phyloP scores from a whole-genome alignment of 2,329 filamentous ascomycete genomes.

The Ascocoryne sarcoides region DNA sequence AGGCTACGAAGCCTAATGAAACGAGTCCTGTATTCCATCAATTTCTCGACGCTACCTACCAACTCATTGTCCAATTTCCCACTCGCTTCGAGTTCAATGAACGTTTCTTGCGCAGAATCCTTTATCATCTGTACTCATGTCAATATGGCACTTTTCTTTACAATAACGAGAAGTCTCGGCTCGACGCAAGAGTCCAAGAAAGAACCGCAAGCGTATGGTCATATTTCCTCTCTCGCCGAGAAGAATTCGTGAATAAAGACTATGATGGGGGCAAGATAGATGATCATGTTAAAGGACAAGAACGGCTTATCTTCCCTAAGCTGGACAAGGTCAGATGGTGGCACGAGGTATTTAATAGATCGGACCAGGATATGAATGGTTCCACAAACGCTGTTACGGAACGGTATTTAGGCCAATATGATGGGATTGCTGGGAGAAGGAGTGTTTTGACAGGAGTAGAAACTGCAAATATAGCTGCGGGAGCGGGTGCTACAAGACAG shows the following conservation, averaged over 20 bases:
- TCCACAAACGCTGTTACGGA: slow-evolving; percentile 42
- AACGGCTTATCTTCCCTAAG: slow-evolving; percentile 75
- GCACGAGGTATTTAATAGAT: slow-evolving; percentile 77
- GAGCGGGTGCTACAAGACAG: slow-evolving; percentile 17
- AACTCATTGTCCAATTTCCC: slow-evolving; percentile 77
- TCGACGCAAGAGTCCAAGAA: slow-evolving; percentile 58
- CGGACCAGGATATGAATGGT: slow-evolving; percentile 88
- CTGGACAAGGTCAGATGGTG: slow-evolving; percentile 84
- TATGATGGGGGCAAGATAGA: slow-evolving; percentile 66
- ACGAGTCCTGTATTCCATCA: slow-evolving; percentile 96
- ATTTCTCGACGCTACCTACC: slow-evolving; percentile 90
- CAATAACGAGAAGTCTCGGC: slow-evolving; percentile 85
- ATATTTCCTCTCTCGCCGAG: slow-evolving; percentile 75
- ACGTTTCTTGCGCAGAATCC: slow-evolving; percentile 74
- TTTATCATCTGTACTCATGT: slow-evolving; percentile 92
- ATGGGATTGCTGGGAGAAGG: slow-evolving; percentile 1
- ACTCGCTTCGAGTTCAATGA: slow-evolving; percentile 95
- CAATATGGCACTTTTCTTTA: slow-evolving; percentile 96
- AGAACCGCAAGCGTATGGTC: slow-evolving; percentile 87
- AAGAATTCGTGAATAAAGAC: slow-evolving; percentile 73
- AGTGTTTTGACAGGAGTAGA: slow-evolving; percentile 24
- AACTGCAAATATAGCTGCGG: slow-evolving; percentile 15
- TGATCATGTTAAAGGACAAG: slow-evolving; percentile 69
- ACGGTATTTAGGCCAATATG: slow-evolving; percentile 16
- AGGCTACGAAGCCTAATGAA: slow-evolving; percentile 77